Conservation (phyloP, 2,329 filamentous ascomycete genomes). For the Fusarium albidum region DNA sequence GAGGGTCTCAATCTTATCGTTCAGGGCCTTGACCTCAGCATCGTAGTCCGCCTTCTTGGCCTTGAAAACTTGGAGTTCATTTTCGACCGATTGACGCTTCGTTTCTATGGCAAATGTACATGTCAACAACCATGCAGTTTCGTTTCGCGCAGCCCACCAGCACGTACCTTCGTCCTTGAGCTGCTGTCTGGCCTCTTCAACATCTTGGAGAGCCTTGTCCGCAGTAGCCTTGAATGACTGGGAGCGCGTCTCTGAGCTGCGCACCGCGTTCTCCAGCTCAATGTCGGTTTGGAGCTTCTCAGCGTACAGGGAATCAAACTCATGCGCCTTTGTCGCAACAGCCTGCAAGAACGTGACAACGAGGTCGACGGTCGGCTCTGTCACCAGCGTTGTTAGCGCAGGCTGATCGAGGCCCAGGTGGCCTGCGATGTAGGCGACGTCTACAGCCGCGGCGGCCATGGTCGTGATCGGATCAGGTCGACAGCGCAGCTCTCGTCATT, state of each 20-base stretch:
- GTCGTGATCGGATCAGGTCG: constrained; percentile 39
- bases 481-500: constrained; percentile 39
- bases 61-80: constrained; percentile 81
- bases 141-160: constrained; percentile 7
- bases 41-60: constrained; percentile 78
- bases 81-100: constrained; percentile 76
- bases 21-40: constrained; percentile 78
- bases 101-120: constrained; percentile 66
- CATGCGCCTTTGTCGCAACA: constrained; percentile 80
- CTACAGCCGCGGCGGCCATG: constrained; percentile 61
- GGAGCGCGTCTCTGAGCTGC: constrained; percentile 82
- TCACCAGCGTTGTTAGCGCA: constrained; percentile 67
- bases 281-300: constrained; percentile 92
- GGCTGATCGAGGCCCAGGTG: constrained; percentile 74
- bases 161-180: constrained; percentile 80
- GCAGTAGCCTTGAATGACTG: constrained; percentile 82
- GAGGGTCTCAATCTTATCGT: constrained; percentile 83
- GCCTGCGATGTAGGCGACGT: constrained; percentile 76
- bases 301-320: constrained; percentile 81
- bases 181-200: constrained; percentile 82
- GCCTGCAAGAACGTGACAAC: constrained; percentile 78
- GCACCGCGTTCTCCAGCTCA: constrained; percentile 89
- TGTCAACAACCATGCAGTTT: constrained; percentile 18
- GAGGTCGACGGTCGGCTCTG: constrained; percentile 78
- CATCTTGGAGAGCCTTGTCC: constrained; percentile 84